These are phyloP conservation scores for Monosporascus sp. DNA, from an alignment of 2,329 filamentous ascomycete genomes.

Conservation along the genomic window DNA sequence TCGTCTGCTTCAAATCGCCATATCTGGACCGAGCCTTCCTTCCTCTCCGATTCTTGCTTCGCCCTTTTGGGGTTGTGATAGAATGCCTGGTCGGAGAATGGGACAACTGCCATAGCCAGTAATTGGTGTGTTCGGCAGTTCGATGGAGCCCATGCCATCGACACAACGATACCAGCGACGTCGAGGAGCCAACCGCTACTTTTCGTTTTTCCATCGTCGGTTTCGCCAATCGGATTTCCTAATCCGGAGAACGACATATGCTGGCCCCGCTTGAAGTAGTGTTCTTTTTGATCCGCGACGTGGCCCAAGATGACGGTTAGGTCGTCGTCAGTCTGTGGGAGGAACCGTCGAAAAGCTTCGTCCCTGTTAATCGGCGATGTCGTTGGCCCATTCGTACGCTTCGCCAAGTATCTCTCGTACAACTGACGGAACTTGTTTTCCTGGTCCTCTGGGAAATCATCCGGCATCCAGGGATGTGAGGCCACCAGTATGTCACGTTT, in stretches of 20 bases:
- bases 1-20: slow-evolving; percentile 39
- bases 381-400: slow-evolving; percentile 10
- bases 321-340: slow-evolving; percentile 15
- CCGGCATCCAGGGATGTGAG: slow-evolving; percentile 21
- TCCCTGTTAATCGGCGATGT: slow-evolving; percentile 15
- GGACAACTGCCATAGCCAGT: slow-evolving; percentile 46
- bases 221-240: slow-evolving; percentile 15
- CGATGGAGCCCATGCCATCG: slow-evolving; percentile 47
- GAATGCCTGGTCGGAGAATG: slow-evolving; percentile 43
- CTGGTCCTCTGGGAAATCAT: slow-evolving; percentile 15
- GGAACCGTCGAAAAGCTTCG: slow-evolving; percentile 17
- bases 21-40: slow-evolving; percentile 45
- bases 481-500: slow-evolving; percentile 13
- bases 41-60: slow-evolving; percentile 31
- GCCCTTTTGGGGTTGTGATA: slow-evolving; percentile 33
- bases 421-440: slow-evolving; percentile 17
- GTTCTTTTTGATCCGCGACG: slow-evolving; percentile 19
- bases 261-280: slow-evolving; percentile 18
- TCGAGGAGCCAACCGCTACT: slow-evolving; percentile 47
- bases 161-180: slow-evolving; percentile 45
- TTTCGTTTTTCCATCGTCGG: slow-evolving; percentile 6
- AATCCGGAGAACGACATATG: slow-evolving; percentile 18
- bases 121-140: slow-evolving; percentile 35
- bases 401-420: slow-evolving; percentile 15
- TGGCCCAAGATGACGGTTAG: slow-evolving; percentile 21